Conservation (phyloP, 2,329 filamentous ascomycete species). For the Trichophaea hybrida region DNA sequence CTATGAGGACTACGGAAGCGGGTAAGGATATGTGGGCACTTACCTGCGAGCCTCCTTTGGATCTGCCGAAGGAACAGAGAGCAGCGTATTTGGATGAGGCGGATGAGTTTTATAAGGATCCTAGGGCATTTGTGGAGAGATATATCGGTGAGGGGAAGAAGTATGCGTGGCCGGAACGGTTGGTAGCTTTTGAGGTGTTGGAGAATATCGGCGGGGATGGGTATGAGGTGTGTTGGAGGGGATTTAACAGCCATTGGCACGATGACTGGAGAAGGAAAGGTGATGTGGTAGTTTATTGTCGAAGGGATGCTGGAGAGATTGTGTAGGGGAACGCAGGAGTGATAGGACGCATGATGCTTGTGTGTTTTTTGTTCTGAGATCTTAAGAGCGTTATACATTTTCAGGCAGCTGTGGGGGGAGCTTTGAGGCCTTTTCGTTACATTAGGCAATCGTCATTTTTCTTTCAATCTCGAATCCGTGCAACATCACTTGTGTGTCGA, state of each 20-base stretch:
- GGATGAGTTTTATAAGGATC: slow-evolving; percentile 68
- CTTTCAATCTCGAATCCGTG: too few species aligned
- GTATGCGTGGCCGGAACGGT: slow-evolving; percentile 25
- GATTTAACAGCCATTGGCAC: slow-evolving; percentile 27
- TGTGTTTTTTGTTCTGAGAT: not conserved
- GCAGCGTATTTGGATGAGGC: slow-evolving; percentile 70
- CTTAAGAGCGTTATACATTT: not conserved
- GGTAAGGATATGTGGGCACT: slow-evolving; percentile 62
- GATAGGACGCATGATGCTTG: not conserved
- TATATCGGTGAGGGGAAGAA: slow-evolving; percentile 16
- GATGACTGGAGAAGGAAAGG: slow-evolving; percentile 25
- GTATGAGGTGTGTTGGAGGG: slow-evolving; percentile 23
- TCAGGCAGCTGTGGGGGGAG: too few species aligned
- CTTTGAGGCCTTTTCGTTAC: too few species aligned
- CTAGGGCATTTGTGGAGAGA: slow-evolving; percentile 40
- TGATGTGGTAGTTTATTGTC: slow-evolving; percentile 24
- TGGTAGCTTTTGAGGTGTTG: slow-evolving; percentile 24
- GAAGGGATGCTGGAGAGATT: not conserved
- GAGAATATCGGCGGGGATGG: slow-evolving; percentile 4
- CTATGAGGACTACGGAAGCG: slow-evolving; percentile 37
- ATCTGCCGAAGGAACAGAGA: slow-evolving; percentile 37
- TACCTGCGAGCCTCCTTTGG: slow-evolving; percentile 76
- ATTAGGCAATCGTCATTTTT: too few species aligned
- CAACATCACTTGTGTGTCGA: too few species aligned
- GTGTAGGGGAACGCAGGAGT: not conserved